phyloP scores from a whole-genome alignment of 768 basidiomycete species.

The Pleurotus giganteus region DNA sequence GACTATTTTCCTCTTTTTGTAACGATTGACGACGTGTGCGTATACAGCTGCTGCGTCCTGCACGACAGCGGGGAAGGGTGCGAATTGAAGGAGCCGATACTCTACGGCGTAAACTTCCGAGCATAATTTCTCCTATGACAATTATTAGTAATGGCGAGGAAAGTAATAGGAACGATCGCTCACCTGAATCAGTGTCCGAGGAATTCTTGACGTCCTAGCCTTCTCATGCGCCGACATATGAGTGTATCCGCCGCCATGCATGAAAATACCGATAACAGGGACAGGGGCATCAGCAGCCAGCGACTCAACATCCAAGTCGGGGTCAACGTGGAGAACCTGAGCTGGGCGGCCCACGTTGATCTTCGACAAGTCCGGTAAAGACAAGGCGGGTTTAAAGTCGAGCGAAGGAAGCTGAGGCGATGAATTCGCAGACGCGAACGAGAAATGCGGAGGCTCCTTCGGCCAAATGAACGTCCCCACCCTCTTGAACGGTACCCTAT shows the following conservation, averaged over 20 bases:
- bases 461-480: constrained; percentile 53
- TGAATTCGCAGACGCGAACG: constrained; percentile 10
- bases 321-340: not conserved
- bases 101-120: constrained; percentile 44
- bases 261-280: constrained; percentile 44
- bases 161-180: not conserved
- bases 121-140: constrained; percentile 27
- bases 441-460: constrained; percentile 22
- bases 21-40: constrained; percentile 37
- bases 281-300: constrained; percentile 27
- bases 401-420: constrained; percentile 2
- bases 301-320: constrained; percentile 14
- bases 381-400: constrained; percentile 1
- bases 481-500: constrained; percentile 35
- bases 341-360: not conserved
- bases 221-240: constrained; percentile 57
- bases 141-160: not conserved
- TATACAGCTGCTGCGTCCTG: constrained; percentile 54
- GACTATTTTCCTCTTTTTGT: constrained; percentile 32
- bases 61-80: constrained; percentile 51
- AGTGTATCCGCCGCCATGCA: constrained; percentile 56
- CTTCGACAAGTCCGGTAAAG: no score
- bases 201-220: constrained; percentile 45
- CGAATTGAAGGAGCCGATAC: constrained; percentile 51
- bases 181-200: constrained; percentile 43